A percentile compares a stretch with the other conserved stretches of the same genome.
Evolutionary conservation across 140 eudicot genomes (phyloP).

Genomic region (Stevia rebaudiana): DNA sequence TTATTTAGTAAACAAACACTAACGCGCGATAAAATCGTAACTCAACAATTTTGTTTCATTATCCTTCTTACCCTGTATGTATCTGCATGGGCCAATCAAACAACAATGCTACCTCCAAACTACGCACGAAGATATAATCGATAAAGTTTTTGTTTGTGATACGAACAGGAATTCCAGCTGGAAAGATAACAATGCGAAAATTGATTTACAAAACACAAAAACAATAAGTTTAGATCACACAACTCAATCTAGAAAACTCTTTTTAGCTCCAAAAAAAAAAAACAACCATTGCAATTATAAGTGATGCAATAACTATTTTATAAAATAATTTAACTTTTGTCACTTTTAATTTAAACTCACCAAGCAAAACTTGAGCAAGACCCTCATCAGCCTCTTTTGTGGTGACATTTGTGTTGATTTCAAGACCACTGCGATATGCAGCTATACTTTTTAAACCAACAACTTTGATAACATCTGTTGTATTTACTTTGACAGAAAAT

Average conservation of each 20-base stretch:
- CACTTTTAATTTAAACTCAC: slow-evolving; percentile 31
- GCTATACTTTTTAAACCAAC: slow-evolving; percentile 91
- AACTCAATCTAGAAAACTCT: no score
- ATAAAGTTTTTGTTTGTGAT: slow-evolving; percentile 64
- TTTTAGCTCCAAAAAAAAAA: no score
- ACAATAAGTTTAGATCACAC: no score
- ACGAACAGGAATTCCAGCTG: slow-evolving; percentile 76
- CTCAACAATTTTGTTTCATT: neutral
- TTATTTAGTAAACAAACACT: slow-evolving; percentile 5
- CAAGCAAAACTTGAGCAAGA: slow-evolving; percentile 60
- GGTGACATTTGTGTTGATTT: slow-evolving; percentile 63
- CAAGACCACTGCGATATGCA: slow-evolving; percentile 97
- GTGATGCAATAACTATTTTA: no score
- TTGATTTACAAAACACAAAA: no score
- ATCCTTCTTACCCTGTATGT: slow-evolving; percentile 77
- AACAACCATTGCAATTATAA: no score
- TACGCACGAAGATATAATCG: slow-evolving; percentile 63
- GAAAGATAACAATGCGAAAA: slow-evolving; percentile 16
- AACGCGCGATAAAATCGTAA: neutral
- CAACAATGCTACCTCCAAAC: slow-evolving; percentile 75
- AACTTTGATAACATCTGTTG: slow-evolving; percentile 46
- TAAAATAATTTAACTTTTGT: no score
- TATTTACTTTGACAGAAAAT: slow-evolving; percentile 35
- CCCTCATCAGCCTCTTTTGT: slow-evolving; percentile 67
- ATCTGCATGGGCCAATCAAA: slow-evolving; percentile 89